These are phyloP conservation scores for Ballota nigra DNA, from an alignment of 257 asterid genomes.

Conservation along the genomic window DNA sequence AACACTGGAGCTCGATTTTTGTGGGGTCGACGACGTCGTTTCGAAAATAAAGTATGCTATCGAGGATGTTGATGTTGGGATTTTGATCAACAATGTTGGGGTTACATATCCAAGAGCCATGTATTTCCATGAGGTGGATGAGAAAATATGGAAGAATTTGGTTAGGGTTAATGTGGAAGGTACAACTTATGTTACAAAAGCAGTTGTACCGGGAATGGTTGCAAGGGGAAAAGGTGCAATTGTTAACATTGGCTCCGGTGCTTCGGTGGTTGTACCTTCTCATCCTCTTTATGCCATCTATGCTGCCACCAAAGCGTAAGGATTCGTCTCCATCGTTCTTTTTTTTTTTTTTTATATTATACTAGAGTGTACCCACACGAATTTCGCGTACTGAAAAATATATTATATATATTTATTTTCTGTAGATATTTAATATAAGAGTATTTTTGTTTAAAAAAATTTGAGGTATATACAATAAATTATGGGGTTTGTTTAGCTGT, in stretches of 20 bases:
- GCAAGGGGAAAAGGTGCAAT: conserved; percentile 55
- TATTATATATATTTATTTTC: too few relatives aligned
- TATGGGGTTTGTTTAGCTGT: too few relatives aligned
- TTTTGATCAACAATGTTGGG: conserved; percentile 84
- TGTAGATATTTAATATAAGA: too few relatives aligned
- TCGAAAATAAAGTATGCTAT: conserved; percentile 30
- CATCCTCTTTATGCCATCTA: conserved; percentile 86
- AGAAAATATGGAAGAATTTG: conserved; percentile 52
- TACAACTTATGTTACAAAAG: conserved; percentile 50
- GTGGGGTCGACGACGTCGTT: conserved; percentile 10
- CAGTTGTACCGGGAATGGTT: conserved; percentile 53
- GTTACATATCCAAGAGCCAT: conserved; percentile 65
- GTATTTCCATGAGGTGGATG: conserved; percentile 74
- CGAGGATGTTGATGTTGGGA: conserved; percentile 64
- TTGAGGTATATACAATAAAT: too few relatives aligned
- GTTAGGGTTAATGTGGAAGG: conserved; percentile 66
- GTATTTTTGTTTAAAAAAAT: too few relatives aligned
- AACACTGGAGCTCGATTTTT: conserved; percentile 49
- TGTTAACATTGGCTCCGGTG: conserved; percentile 79
- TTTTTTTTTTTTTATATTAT: neutral
- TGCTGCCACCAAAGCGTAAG: conserved; percentile 94
- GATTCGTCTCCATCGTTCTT: neutral
- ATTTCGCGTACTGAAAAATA: too few relatives aligned
- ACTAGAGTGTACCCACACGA: too few relatives aligned
- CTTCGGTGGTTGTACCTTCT: conserved; percentile 69